Percentiles rank a stretch among this genome's conserved stretches.
Conservation (phyloP, 306 rosid genomes). For the Elaeagnus macrophylla region DNA sequence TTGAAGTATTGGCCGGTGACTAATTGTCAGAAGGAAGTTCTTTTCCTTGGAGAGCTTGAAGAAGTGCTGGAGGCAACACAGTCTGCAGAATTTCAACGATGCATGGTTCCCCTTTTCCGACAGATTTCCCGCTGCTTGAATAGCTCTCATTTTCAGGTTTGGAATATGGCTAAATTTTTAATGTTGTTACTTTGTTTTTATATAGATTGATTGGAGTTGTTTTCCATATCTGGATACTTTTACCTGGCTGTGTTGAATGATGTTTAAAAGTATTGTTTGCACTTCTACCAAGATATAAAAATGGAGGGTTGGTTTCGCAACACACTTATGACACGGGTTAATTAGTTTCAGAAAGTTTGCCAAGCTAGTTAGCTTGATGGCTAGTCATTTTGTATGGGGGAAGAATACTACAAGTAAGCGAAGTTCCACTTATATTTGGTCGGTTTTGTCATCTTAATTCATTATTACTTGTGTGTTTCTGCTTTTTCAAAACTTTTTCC, state of each 20-base stretch:
- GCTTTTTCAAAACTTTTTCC: not conserved
- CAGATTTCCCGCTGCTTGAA: conserved; percentile 91
- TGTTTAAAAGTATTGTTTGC: not conserved
- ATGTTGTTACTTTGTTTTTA: not conserved
- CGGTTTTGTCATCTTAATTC: not conserved
- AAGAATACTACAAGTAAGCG: not conserved
- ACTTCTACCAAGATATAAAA: too few species aligned
- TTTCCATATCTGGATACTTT: not conserved
- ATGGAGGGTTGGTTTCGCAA: too few species aligned
- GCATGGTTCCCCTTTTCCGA: conserved; percentile 91
- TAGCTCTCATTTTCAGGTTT: conserved; percentile 88
- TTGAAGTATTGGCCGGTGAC: conserved; percentile 94
- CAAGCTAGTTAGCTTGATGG: not conserved
- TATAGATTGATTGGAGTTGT: not conserved
- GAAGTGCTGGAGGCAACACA: conserved; percentile 96
- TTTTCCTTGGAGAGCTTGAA: conserved; percentile 92
- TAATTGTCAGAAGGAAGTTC: conserved; percentile 92
- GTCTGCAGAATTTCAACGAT: conserved; percentile 75
- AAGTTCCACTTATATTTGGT: not conserved
- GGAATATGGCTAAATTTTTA: conserved; percentile 15
- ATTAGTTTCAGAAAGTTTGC: too few species aligned
- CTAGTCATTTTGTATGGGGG: not conserved
- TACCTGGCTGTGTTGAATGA: not conserved
- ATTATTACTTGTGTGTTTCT: not conserved
- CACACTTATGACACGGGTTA: too few species aligned